phyloP scores from a whole-genome alignment of 768 basidiomycete genomes.

The Austroboletus eburneus region DNA sequence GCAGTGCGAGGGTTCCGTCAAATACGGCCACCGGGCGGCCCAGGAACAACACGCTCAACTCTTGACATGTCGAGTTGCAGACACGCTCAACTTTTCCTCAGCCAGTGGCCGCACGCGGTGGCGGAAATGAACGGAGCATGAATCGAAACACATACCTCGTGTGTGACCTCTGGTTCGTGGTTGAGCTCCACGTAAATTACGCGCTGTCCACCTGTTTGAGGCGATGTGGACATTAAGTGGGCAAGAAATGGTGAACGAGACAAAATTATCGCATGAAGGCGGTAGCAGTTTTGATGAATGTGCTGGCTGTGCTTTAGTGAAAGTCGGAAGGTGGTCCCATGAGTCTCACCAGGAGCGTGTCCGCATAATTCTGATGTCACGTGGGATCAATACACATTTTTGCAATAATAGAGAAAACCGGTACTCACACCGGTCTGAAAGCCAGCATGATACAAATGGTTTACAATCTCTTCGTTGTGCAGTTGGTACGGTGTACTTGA shows the following conservation, averaged over 20 bases:
- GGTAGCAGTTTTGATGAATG: conserved; percentile 69
- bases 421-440: conserved; percentile 77
- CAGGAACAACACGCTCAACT: conserved; percentile 13
- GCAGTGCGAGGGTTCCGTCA: conserved; percentile 12
- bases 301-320: conserved; percentile 42
- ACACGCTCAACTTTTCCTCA: conserved; percentile 16
- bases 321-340: conserved; percentile 5
- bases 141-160: conserved; percentile 57
- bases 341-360: conserved; percentile 66
- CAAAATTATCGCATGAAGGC: conserved; percentile 80
- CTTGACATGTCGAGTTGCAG: conserved; percentile 15
- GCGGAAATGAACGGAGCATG: conserved; percentile 29
- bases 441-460: conserved; percentile 73
- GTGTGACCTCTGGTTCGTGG: conserved; percentile 76
- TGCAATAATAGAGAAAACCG: conserved; percentile 8
- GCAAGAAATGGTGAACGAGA: conserved; percentile 86
- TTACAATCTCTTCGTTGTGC: conserved; percentile 75
- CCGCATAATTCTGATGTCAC: conserved; percentile 67
- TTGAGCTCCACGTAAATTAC: conserved; percentile 72
- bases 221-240: conserved; percentile 81
- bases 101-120: conserved; percentile 23
- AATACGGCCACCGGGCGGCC: conserved; percentile 20
- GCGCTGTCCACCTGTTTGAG: conserved; percentile 59
- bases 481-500: conserved; percentile 46
- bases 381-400: conserved; percentile 11